phyloP scores from a whole-genome alignment of 2,329 filamentous ascomycete genomes.

The Pseudocercospora musae region DNA sequence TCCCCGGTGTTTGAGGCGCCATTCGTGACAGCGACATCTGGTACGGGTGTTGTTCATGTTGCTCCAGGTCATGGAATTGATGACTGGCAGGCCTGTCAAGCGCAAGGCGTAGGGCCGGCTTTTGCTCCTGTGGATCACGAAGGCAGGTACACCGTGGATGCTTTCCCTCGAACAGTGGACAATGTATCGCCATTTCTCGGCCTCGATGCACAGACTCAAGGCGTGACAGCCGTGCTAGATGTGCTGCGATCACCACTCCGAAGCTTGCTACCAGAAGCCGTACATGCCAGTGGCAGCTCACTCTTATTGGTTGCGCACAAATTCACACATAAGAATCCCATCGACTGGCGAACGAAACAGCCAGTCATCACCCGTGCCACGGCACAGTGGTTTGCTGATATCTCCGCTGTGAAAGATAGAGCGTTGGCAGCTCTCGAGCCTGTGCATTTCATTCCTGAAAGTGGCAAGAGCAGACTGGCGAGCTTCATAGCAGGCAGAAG shows the following conservation, averaged over 20 bases:
- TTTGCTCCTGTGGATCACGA: constrained; percentile 80
- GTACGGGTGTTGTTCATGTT: constrained; percentile 89
- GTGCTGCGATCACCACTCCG: constrained; percentile 53
- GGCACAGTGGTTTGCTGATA: constrained; percentile 96
- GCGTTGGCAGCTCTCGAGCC: constrained; percentile 67
- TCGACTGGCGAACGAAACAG: constrained; percentile 94
- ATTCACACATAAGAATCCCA: constrained; percentile 90
- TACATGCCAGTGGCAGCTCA: constrained; percentile 16
- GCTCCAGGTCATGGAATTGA: constrained; percentile 96
- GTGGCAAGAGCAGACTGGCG: constrained; percentile 69
- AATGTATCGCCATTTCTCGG: constrained; percentile 64
- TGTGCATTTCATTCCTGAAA: constrained; percentile 75
- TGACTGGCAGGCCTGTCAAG: constrained; percentile 79
- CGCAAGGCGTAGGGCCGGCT: constrained; percentile 63
- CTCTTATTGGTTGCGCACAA: constrained; percentile 67
- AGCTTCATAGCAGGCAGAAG: constrained; percentile 84
- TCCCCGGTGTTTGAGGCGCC: constrained; percentile 72
- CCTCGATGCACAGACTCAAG: constrained; percentile 67
- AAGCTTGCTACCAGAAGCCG: constrained; percentile 8
- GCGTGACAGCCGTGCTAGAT: constrained; percentile 65
- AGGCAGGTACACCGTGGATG: constrained; percentile 76
- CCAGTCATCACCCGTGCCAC: constrained; percentile 90
- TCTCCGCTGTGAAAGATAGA: constrained; percentile 72
- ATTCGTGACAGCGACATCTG: constrained; percentile 87
- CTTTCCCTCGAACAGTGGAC: constrained; percentile 57